Conservation (phyloP, 306 rosid species). For the Lotus japonicus region DNA sequence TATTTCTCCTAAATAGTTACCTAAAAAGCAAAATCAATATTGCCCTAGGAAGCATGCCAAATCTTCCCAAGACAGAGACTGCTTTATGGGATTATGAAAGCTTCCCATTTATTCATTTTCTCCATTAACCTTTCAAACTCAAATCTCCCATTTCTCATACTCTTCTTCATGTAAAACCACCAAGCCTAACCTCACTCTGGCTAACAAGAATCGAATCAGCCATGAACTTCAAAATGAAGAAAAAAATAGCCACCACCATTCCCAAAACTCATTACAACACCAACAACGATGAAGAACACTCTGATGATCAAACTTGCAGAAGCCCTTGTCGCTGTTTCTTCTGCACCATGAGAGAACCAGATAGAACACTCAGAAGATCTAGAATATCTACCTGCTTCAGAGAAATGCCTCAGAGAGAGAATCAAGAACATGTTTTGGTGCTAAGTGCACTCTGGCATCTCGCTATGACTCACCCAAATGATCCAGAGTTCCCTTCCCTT, state of each 20-base stretch:
- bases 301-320: conserved; percentile 1
- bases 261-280: conserved; percentile 9
- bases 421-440: conserved; percentile 42
- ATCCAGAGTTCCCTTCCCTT: conserved; percentile 61
- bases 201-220: neutral
- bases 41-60: neutral
- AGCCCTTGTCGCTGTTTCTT: conserved; percentile 57
- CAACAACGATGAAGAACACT: neutral
- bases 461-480: conserved; percentile 69
- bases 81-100: conserved; percentile 15
- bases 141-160: neutral
- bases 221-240: conserved; percentile 35
- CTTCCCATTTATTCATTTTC: conserved; percentile 21
- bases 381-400: conserved; percentile 35
- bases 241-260: conserved; percentile 8
- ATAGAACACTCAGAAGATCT: conserved; percentile 31
- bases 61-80: neutral
- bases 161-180: neutral
- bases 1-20: neutral
- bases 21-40: neutral
- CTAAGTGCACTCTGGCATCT: conserved; percentile 60
- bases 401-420: conserved; percentile 38
- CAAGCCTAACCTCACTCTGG: conserved; percentile 6
- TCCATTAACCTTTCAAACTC: conserved; percentile 2
- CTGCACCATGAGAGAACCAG: conserved; percentile 57